Percentiles rank a stretch among this genome's conserved stretches.
Evolutionary conservation across 305 asterid species (phyloP).

Genomic region (Solanum hybrid): DNA sequence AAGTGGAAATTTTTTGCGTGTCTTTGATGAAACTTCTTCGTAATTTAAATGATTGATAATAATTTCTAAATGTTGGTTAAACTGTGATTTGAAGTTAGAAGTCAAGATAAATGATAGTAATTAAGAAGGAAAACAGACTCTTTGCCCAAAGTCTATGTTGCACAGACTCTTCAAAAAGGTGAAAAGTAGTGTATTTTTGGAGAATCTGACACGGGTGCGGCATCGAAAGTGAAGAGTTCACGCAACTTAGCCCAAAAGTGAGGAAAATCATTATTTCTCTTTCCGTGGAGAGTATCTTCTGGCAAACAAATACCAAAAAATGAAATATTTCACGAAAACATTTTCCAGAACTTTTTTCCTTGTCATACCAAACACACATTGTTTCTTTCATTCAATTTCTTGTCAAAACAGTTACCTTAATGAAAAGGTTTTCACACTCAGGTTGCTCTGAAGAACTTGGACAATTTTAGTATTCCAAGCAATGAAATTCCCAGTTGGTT

Average conservation of each 20-base stretch:
- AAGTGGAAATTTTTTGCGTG: background rate
- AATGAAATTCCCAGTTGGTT: conserved; percentile 25
- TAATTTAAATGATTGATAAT: background rate
- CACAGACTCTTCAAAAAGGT: too few relatives aligned
- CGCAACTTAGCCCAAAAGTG: too few relatives aligned
- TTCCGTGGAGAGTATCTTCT: background rate
- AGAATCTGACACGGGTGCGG: too few relatives aligned
- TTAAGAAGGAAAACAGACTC: background rate
- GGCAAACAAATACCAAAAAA: background rate
- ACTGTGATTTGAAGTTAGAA: background rate
- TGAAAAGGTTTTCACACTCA: background rate
- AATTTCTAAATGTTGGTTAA: background rate
- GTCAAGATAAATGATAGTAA: background rate
- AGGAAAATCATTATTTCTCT: background rate
- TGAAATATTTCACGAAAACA: background rate
- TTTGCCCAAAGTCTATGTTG: background rate
- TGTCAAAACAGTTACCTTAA: background rate
- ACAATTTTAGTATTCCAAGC: conserved; percentile 20
- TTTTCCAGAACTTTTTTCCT: background rate
- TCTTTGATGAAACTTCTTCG: background rate
- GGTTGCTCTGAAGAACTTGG: conserved; percentile 18
- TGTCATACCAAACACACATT: background rate
- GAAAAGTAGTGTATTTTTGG: too few relatives aligned
- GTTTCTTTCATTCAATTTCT: background rate
- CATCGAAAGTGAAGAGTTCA: too few relatives aligned